Percentiles rank a stretch among this genome's conserved stretches.
Conservation (phyloP, 192 early-diverging fungal genomes). For the Backusella westeae region DNA sequence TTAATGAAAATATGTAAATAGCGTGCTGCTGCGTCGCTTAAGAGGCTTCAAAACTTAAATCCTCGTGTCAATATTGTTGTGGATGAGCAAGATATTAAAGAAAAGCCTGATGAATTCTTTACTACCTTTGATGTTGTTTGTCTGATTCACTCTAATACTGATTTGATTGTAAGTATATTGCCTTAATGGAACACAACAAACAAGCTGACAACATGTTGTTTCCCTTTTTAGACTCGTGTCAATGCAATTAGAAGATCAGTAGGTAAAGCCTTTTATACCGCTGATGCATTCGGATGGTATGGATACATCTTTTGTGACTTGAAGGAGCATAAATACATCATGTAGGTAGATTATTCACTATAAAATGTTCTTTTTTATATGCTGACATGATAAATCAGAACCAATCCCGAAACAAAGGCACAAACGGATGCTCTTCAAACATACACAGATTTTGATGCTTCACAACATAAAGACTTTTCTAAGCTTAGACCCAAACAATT, state of each 20-base stretch:
- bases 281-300: constrained; percentile 67
- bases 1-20: background rate
- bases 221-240: constrained; percentile 41
- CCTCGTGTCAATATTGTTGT: constrained; percentile 72
- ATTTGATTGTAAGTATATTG: constrained; percentile 39
- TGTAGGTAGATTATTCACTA: constrained; percentile 33
- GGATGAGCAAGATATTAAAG: constrained; percentile 40
- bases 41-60: constrained; percentile 69
- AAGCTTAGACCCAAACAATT: constrained; percentile 39
- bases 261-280: constrained; percentile 63
- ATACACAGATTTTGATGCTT: constrained; percentile 39
- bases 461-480: constrained; percentile 41
- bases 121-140: constrained; percentile 70
- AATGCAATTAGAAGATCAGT: constrained; percentile 60
- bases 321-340: constrained; percentile 54
- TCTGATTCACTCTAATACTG: constrained; percentile 43
- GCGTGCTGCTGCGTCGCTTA: constrained; percentile 49
- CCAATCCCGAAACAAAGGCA: constrained; percentile 37
- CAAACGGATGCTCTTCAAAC: constrained; percentile 29
- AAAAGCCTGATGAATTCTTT: constrained; percentile 53
- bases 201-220: no score
- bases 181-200: no score
- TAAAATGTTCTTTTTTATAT: no score
- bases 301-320: constrained; percentile 92
- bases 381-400: constrained; percentile 15